Conservation (phyloP, 2,329 filamentous ascomycete species). For the Apiospora sp. region DNA sequence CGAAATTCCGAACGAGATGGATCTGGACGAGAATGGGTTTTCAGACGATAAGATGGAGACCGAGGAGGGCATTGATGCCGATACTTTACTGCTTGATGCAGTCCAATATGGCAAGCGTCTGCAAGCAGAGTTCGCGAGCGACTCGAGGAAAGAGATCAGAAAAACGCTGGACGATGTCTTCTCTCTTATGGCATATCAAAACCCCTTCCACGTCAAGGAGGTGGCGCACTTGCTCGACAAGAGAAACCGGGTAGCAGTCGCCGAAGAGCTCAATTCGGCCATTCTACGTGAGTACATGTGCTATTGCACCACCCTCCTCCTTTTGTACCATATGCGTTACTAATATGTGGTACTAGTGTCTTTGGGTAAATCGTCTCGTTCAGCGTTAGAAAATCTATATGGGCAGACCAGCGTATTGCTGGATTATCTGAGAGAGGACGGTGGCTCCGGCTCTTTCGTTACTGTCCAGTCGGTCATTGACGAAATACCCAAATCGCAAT, state of each 20-base stretch:
- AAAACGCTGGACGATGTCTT: constrained; percentile 85
- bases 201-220: constrained; percentile 77
- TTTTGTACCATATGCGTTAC: not conserved
- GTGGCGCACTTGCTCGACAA: constrained; percentile 81
- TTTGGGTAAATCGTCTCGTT: constrained; percentile 86
- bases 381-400: constrained; percentile 84
- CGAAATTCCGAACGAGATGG: constrained; percentile 65
- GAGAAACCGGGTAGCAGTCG: constrained; percentile 77
- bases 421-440: constrained; percentile 81
- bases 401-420: constrained; percentile 87
- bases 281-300: constrained; percentile 75
- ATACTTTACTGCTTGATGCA: constrained; percentile 69
- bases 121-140: constrained; percentile 77
- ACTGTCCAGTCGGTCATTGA: constrained; percentile 62
- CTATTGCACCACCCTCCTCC: not conserved
- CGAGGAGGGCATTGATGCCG: constrained; percentile 51
- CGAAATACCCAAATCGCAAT: constrained; percentile 51
- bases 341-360: constrained; percentile 65
- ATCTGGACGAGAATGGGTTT: constrained; percentile 49
- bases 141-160: constrained; percentile 73
- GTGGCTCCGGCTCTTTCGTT: constrained; percentile 83
- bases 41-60: constrained; percentile 61
- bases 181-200: constrained; percentile 84
- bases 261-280: constrained; percentile 92
- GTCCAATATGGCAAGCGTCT: constrained; percentile 83